phyloP scores from a whole-genome alignment of 2,329 filamentous ascomycete species.

The Calonectria pseudoreteaudii region DNA sequence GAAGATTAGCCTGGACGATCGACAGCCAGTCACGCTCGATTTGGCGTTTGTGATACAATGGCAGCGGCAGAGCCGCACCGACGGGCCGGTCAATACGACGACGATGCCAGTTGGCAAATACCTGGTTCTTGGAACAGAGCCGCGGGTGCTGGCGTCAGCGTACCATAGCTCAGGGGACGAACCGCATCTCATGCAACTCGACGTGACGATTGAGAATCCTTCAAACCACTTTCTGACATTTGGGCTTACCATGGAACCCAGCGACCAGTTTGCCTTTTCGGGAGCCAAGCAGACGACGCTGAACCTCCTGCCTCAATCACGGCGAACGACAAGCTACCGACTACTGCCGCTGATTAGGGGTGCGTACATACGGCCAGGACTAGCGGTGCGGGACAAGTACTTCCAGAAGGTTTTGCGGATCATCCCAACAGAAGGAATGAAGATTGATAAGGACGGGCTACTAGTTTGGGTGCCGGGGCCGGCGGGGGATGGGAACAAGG shows the following conservation, averaged over 20 bases:
- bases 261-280: constrained; percentile 92
- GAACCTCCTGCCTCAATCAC: constrained; percentile 84
- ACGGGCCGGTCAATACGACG: constrained; percentile 66
- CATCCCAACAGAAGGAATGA: constrained; percentile 80
- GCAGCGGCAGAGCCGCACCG: constrained; percentile 66
- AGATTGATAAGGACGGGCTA: constrained; percentile 72
- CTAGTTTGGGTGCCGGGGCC: constrained; percentile 68
- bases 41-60: constrained; percentile 82
- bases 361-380: constrained; percentile 76
- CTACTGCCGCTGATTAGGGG: constrained; percentile 76
- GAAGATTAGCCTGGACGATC: constrained; percentile 85
- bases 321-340: constrained; percentile 79
- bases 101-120: constrained; percentile 83
- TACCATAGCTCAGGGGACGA: constrained; percentile 54
- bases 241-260: constrained; percentile 90
- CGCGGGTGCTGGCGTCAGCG: constrained; percentile 79
- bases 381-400: constrained; percentile 88
- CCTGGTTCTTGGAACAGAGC: constrained; percentile 84
- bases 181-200: constrained; percentile 57
- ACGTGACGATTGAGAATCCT: constrained; percentile 86
- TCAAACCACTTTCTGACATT: constrained; percentile 96
- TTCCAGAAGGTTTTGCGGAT: constrained; percentile 92
- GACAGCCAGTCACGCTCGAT: constrained; percentile 79
- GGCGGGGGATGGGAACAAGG: constrained; percentile 35
- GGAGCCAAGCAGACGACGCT: constrained; percentile 85